A percentile compares a stretch with the other conserved stretches of the same genome.
These are phyloP conservation scores for Metschnikowia henanensis DNA, from an alignment of 805 yeast genomes.

Conservation along the genomic window DNA sequence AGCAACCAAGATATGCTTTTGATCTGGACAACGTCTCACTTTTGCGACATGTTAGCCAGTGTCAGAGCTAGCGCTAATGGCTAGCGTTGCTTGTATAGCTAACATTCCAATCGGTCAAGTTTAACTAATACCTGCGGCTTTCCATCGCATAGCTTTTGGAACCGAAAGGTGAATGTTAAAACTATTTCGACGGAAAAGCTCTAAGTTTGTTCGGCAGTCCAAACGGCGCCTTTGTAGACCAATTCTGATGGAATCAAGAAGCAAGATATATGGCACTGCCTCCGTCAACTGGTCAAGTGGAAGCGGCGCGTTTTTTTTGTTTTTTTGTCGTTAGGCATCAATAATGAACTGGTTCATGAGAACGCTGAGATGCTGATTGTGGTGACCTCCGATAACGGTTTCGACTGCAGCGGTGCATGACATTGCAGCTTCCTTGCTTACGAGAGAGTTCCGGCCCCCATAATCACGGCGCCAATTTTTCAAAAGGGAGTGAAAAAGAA, in stretches of 20 bases:
- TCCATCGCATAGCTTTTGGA: too few relatives aligned
- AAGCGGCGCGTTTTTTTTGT: conserved; percentile 33
- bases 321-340: conserved; percentile 34
- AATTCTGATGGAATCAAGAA: conserved; percentile 86
- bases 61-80: too few relatives aligned
- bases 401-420: conserved; percentile 99
- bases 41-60: too few relatives aligned
- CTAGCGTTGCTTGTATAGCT: too few relatives aligned
- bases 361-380: conserved; percentile 83
- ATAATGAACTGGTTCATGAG: conserved; percentile 65
- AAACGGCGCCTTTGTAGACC: conserved; percentile 85
- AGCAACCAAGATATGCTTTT: too few relatives aligned
- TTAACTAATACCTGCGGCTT: too few relatives aligned
- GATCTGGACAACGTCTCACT: too few relatives aligned
- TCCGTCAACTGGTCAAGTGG: conserved; percentile 22
- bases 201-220: conserved; percentile 83
- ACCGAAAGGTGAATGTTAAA: too few relatives aligned
- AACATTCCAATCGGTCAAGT: too few relatives aligned
- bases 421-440: conserved; percentile 97
- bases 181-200: too few relatives aligned
- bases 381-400: conserved; percentile 96
- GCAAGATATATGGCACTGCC: conserved; percentile 87
- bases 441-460: conserved; percentile 81
- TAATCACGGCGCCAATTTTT: conserved; percentile 85
- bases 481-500: conserved; percentile 89